Evolutionary conservation across 148 eudicot species (phyloP).

Genomic region (Silene uniflora): DNA sequence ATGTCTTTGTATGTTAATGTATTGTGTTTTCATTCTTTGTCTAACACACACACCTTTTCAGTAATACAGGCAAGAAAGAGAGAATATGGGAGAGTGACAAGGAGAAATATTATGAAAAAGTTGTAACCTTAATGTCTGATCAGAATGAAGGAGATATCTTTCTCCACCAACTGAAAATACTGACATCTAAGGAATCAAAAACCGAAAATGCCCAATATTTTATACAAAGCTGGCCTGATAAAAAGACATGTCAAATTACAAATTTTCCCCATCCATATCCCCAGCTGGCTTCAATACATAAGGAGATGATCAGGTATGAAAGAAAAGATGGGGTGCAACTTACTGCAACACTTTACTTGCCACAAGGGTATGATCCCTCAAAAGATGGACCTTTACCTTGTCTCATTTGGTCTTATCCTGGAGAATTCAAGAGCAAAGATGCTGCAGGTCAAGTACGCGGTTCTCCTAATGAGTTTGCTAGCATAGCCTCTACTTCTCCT

Average conservation of each 20-base stretch:
- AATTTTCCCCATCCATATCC: constrained; percentile 99
- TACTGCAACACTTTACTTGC: no score
- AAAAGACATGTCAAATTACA: no score
- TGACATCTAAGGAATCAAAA: no score
- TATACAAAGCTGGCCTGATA: no score
- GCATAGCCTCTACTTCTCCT: constrained; percentile 88
- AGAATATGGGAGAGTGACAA: constrained; percentile 96
- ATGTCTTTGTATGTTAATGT: no score
- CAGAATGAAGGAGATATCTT: constrained; percentile 60
- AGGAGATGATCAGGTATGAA: constrained; percentile 91
- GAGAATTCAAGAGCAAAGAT: no score
- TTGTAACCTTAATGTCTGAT: constrained; percentile 89
- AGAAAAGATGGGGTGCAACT: constrained; percentile 96
- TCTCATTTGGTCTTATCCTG: no score
- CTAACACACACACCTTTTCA: constrained; percentile 32
- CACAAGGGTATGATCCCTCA: no score
- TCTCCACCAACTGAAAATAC: constrained; percentile 57
- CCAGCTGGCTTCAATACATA: constrained; percentile 74
- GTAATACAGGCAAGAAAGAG: constrained; percentile 78
- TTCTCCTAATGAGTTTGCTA: constrained; percentile 94
- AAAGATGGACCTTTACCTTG: no score
- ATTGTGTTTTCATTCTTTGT: neutral
- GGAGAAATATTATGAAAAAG: constrained; percentile 83
- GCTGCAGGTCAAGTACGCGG: no score
- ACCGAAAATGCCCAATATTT: no score